Base-by-base conservation (phyloP, 140 eudicot genomes). In the Bidens hawaiensis region DNA sequence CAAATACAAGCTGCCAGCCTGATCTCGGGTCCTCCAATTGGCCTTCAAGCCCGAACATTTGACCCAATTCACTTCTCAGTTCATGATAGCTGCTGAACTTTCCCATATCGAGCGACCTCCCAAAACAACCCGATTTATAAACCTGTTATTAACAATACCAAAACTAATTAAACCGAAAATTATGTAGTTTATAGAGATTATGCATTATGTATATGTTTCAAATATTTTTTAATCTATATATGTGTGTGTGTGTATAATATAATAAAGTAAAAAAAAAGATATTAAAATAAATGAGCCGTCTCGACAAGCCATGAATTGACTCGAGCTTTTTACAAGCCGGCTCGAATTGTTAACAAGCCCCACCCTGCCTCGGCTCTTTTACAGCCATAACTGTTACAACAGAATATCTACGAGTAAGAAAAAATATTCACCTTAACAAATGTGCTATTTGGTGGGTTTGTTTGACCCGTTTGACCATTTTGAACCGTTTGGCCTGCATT, bases 1-100 rank as follows among this genome's bases (percentile, higher is more conserved):
- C 99, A 68, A 94, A 83, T 83, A 94, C 99, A 94, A 94, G 99
- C 99, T 94, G 97, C 99, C 99, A 94, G 99, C 97, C 99, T 94
- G 99, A 94, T 94, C 99, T 94, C 86, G 99, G 97, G 77, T 94
- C 97, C 62, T 93, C 99, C 81, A 93, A 78, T 58, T 88, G 83
- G 72, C 97, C 97, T 77, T 83, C 97, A 43, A 94, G 89, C 65
- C 99, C 94, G 70, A 94, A 94, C 95, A 88, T 81, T 49, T 79
- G 90, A 50, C 86, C 99, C 65, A 94, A 90, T 78, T 83, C 95
- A 75, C 91, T 68, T 21, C 97, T 84, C 72, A 94, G 82, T 85
- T 88, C 99, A 43, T 83, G 81, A 51, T 94, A 94, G 75, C 95
- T 94, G 88, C 95, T 94, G 60, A 88, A 94, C 69, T 90, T 87